phyloP scores from a whole-genome alignment of 805 yeast species.

The Yarrowia sp. region DNA sequence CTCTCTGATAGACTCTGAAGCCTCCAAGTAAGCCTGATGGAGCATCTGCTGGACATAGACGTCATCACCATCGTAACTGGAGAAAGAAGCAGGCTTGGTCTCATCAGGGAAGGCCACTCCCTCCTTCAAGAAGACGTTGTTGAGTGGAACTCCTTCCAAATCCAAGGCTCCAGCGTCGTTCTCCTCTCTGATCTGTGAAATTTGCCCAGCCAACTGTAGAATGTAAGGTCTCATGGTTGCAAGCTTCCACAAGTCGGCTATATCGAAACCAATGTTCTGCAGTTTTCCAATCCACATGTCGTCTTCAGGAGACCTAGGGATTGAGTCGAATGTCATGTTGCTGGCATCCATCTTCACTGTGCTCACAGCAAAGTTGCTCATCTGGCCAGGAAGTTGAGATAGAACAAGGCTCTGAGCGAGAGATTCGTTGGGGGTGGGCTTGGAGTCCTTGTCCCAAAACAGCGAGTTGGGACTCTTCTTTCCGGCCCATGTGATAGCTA shows the following conservation, averaged over 20 bases:
- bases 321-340: neutral
- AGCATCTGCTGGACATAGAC: conserved; percentile 60
- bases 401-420: conserved; percentile 9
- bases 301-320: conserved; percentile 33
- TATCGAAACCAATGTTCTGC: conserved; percentile 67
- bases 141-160: neutral
- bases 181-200: conserved; percentile 2
- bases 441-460: conserved; percentile 63
- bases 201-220: conserved; percentile 36
- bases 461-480: conserved; percentile 55
- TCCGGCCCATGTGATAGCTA: conserved; percentile 67
- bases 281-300: conserved; percentile 62
- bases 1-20: conserved; percentile 2
- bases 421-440: neutral
- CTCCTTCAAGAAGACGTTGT: conserved; percentile 16
- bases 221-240: conserved; percentile 67
- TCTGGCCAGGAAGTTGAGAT: conserved; percentile 14
- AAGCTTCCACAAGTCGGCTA: conserved; percentile 78
- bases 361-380: conserved; percentile 21
- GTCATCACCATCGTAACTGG: conserved; percentile 64
- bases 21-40: conserved; percentile 48
- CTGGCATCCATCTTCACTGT: conserved; percentile 16
- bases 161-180: conserved; percentile 5
- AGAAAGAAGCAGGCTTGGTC: neutral
- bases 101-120: conserved; percentile 1